A percentile compares a stretch with the other conserved stretches of the same genome.
Evolutionary conservation across 78 protist species (phyloP).

Genomic region (Creolimax fragrantissima): DNA sequence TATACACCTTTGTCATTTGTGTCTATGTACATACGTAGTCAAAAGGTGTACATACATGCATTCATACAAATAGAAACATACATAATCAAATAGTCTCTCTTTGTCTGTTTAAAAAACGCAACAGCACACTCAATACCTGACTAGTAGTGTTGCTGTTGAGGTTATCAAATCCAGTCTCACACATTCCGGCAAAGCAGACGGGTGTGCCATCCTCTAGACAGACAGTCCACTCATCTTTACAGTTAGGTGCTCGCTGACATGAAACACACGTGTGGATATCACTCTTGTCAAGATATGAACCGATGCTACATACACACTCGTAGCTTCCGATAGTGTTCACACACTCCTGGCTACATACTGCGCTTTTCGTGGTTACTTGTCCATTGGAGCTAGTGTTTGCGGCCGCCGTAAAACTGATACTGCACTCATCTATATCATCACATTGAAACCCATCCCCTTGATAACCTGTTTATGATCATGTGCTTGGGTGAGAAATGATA

Average conservation of each 20-base stretch:
- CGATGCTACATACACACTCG: background rate
- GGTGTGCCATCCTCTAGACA: background rate
- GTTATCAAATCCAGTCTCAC: background rate
- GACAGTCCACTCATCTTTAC: background rate
- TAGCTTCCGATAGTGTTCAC: background rate
- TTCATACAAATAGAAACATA: no score
- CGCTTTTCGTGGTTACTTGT: background rate
- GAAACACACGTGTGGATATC: background rate
- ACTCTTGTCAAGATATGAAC: background rate
- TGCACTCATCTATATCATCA: no score
- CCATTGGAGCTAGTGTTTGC: background rate
- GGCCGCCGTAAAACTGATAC: background rate
- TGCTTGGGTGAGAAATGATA: background rate
- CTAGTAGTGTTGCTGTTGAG: background rate
- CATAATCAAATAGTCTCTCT: no score
- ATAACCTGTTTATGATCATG: background rate
- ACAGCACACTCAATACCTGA: no score
- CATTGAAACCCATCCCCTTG: background rate
- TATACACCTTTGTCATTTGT: no score
- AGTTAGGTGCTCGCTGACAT: background rate
- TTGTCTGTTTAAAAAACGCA: no score
- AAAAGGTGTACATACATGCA: no score
- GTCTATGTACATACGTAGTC: no score
- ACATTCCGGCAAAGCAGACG: background rate
- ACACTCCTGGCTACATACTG: background rate